Evolutionary conservation across 208 protist genomes (phyloP).

Genomic region (Leishmania turanica): DNA sequence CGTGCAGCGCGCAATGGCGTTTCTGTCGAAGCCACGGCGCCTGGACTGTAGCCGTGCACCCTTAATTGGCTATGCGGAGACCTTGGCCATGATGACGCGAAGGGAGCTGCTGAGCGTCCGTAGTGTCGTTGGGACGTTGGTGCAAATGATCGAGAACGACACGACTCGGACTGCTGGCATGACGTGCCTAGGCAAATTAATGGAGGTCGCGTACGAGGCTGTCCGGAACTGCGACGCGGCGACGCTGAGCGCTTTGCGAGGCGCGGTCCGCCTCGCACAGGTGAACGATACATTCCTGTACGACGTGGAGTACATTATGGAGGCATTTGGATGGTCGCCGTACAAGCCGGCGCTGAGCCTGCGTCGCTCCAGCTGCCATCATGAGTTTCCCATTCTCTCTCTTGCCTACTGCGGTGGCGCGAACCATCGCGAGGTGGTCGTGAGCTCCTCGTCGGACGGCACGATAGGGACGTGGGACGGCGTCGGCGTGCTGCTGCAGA

Average conservation of each 20-base stretch:
- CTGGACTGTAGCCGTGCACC: constrained; percentile 74
- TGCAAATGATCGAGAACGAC: constrained; percentile 77
- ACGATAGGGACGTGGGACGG: constrained; percentile 87
- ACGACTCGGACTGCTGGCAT: constrained; percentile 81
- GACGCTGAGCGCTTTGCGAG: constrained; percentile 52
- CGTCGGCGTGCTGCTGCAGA: constrained; percentile 64
- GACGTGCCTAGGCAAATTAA: constrained; percentile 85
- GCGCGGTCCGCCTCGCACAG: constrained; percentile 59
- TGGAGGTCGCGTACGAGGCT: constrained; percentile 73
- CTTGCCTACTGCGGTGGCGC: constrained; percentile 69
- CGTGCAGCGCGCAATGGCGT: constrained; percentile 68
- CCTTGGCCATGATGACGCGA: constrained; percentile 70
- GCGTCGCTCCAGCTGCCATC: constrained; percentile 52
- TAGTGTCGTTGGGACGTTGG: constrained; percentile 52
- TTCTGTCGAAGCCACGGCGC: constrained; percentile 67
- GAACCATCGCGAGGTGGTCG: constrained; percentile 65
- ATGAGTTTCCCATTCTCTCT: constrained; percentile 69
- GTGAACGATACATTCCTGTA: constrained; percentile 84
- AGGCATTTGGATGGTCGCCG: constrained; percentile 77
- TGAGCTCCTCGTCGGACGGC: constrained; percentile 84
- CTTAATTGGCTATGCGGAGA: constrained; percentile 84
- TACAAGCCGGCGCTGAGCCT: constrained; percentile 65
- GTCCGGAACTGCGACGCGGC: constrained; percentile 57
- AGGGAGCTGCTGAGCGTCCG: constrained; percentile 68
- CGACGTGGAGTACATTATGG: constrained; percentile 90